phyloP scores from a whole-genome alignment of 1,284 basidiomycete genomes.

The Ustilago loliicola region DNA sequence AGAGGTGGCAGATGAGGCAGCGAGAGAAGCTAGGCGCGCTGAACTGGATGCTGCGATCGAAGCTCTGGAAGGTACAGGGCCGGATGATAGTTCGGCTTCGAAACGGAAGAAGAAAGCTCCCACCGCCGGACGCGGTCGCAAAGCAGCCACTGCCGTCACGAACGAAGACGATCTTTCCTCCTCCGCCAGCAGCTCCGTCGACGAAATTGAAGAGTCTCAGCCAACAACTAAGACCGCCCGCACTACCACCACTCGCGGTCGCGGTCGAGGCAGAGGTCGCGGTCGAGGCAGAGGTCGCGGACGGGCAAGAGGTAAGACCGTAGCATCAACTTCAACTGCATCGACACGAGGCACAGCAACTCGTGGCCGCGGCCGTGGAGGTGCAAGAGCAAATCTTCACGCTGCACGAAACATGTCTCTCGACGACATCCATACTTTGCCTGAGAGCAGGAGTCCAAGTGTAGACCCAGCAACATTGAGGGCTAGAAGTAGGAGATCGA shows the following conservation, averaged over 20 bases:
- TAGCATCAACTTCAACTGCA: background rate
- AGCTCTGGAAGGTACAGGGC: slow-evolving; percentile 35
- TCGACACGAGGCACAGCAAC: background rate
- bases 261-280: background rate
- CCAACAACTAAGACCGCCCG: slow-evolving; percentile 10
- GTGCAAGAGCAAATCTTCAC: slow-evolving; percentile 28
- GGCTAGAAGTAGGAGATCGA: slow-evolving; percentile 16
- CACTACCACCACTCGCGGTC: background rate
- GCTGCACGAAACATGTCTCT: slow-evolving; percentile 52
- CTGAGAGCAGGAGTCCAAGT: slow-evolving; percentile 38
- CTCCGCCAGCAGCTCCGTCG: slow-evolving; percentile 7
- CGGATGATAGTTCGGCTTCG: background rate
- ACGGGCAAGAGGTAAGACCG: slow-evolving; percentile 2
- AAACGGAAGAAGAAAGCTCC: slow-evolving; percentile 26
- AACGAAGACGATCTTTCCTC: slow-evolving; percentile 16
- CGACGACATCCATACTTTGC: slow-evolving; percentile 36
- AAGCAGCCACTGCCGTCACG: background rate
- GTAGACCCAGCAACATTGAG: slow-evolving; percentile 30
- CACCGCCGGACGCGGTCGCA: background rate
- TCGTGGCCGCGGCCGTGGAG: background rate
- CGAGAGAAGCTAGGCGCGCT: slow-evolving; percentile 17
- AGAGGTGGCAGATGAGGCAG: slow-evolving; percentile 6
- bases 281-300: slow-evolving; percentile 11
- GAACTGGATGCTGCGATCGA: slow-evolving; percentile 53
- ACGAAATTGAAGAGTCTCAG: slow-evolving; percentile 9